These are phyloP conservation scores for Ploettnerulaceae sp. DNA, from an alignment of 2,329 filamentous ascomycete species.

Conservation along the genomic window DNA sequence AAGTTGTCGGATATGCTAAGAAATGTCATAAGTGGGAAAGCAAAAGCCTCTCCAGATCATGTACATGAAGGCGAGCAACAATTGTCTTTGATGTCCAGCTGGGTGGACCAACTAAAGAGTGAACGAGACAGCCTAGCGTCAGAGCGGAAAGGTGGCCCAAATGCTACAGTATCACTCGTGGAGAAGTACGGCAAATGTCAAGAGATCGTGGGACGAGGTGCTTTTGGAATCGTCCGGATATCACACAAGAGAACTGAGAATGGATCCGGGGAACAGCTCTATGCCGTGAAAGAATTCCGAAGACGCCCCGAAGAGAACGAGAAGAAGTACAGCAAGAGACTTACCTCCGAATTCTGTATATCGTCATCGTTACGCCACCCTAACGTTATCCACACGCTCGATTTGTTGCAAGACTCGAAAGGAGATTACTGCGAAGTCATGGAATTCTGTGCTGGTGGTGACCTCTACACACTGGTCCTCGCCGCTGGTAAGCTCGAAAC, in stretches of 20 bases:
- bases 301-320: constrained; percentile 89
- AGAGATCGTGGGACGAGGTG: constrained; percentile 90
- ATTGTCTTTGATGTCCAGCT: constrained; percentile 87
- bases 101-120: constrained; percentile 88
- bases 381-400: constrained; percentile 96
- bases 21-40: constrained; percentile 74
- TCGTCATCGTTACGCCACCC: constrained; percentile 94
- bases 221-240: constrained; percentile 95
- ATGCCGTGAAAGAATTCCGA: constrained; percentile 97
- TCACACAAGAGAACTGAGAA: constrained; percentile 91
- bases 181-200: constrained; percentile 99
- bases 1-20: constrained; percentile 91
- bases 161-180: constrained; percentile 72
- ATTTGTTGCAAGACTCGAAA: constrained; percentile 91
- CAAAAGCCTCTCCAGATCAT: constrained; percentile 64
- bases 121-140: constrained; percentile 73
- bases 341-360: constrained; percentile 97
- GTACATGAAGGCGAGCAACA: constrained; percentile 64
- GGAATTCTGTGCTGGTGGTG: constrained; percentile 97
- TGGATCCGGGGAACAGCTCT: constrained; percentile 79
- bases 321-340: constrained; percentile 95
- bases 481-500: constrained; percentile 89
- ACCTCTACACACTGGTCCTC: constrained; percentile 89
- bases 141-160: constrained; percentile 73
- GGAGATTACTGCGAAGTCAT: constrained; percentile 98